phyloP scores from a whole-genome alignment of 306 rosid species.

The Pachyrhizus erosus region DNA sequence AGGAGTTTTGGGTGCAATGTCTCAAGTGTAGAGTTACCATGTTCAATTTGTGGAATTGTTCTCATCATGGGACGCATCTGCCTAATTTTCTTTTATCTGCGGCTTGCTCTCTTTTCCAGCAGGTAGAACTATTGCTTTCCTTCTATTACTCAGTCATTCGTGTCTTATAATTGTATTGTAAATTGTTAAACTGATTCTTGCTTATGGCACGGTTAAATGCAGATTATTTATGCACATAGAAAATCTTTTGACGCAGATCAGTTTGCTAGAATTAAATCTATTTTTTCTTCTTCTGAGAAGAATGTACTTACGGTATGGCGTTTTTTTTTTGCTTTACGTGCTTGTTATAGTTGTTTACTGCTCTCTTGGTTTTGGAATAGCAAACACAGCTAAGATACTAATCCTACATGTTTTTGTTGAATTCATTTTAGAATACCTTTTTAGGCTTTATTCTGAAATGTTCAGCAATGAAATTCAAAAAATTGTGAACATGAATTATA shows the following conservation, averaged over 20 bases:
- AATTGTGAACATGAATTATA: not conserved
- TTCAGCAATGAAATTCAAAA: not conserved
- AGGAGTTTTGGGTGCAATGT: constrained; percentile 58
- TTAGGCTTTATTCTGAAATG: not conserved
- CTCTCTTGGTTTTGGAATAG: not conserved
- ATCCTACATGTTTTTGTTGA: not conserved
- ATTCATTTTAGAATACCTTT: not conserved
- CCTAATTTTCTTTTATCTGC: constrained; percentile 64
- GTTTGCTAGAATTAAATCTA: constrained; percentile 58
- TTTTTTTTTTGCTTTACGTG: not conserved
- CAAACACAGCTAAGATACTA: not conserved
- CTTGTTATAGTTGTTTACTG: not conserved
- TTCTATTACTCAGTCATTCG: not conserved
- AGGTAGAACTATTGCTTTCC: constrained; percentile 52
- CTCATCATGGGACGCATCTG: constrained; percentile 53
- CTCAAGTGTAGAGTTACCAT: constrained; percentile 72
- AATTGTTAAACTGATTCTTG: constrained; percentile 31
- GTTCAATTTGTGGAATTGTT: constrained; percentile 69
- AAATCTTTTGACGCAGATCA: constrained; percentile 68
- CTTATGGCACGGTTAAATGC: constrained; percentile 34
- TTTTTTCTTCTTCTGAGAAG: constrained; percentile 50
- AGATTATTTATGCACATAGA: constrained; percentile 78
- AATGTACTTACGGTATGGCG: constrained; percentile 51
- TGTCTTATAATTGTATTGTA: not conserved
- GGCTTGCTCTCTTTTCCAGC: constrained; percentile 78